These are phyloP conservation scores for Fusarium pseudograminearum DNA, from an alignment of 2,329 filamentous ascomycete species.

Conservation along the genomic window DNA sequence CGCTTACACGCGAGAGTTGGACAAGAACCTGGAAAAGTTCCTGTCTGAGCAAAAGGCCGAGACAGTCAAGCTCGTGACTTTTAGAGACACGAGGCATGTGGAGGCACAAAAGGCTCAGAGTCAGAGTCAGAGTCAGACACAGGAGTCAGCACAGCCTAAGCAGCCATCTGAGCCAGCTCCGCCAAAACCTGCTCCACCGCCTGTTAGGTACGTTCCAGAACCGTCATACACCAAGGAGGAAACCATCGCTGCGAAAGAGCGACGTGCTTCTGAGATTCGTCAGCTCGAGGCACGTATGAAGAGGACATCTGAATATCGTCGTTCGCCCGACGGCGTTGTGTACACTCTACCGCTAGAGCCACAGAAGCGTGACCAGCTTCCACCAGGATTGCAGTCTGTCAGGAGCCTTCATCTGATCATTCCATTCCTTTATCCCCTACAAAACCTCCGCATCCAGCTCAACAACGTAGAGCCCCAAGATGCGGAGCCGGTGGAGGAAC, in stretches of 20 bases:
- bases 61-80: slow-evolving; percentile 75
- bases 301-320: slow-evolving; percentile 73
- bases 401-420: slow-evolving; percentile 76
- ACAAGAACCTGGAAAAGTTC: slow-evolving; percentile 77
- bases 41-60: slow-evolving; percentile 77
- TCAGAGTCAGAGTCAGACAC: slow-evolving; percentile 3
- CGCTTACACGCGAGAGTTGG: slow-evolving; percentile 74
- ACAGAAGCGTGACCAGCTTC: slow-evolving; percentile 69
- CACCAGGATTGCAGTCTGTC: slow-evolving; percentile 69
- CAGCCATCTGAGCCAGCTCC: slow-evolving; percentile 20
- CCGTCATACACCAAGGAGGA: slow-evolving; percentile 69
- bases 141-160: slow-evolving; percentile 14
- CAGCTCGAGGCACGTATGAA: slow-evolving; percentile 83
- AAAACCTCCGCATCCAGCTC: slow-evolving; percentile 73
- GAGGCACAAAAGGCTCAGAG: slow-evolving; percentile 41
- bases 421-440: slow-evolving; percentile 77
- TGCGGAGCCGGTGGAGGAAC: slow-evolving; percentile 71
- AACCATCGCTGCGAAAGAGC: slow-evolving; percentile 70
- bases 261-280: slow-evolving; percentile 73
- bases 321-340: slow-evolving; percentile 75
- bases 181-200: slow-evolving; percentile 33
- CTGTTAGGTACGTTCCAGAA: slow-evolving; percentile 55
- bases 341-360: slow-evolving; percentile 80
- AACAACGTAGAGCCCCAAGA: slow-evolving; percentile 71
- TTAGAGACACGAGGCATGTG: slow-evolving; percentile 67